Conservation (phyloP, 164 flowering plant genomes). For the Santalum album region DNA sequence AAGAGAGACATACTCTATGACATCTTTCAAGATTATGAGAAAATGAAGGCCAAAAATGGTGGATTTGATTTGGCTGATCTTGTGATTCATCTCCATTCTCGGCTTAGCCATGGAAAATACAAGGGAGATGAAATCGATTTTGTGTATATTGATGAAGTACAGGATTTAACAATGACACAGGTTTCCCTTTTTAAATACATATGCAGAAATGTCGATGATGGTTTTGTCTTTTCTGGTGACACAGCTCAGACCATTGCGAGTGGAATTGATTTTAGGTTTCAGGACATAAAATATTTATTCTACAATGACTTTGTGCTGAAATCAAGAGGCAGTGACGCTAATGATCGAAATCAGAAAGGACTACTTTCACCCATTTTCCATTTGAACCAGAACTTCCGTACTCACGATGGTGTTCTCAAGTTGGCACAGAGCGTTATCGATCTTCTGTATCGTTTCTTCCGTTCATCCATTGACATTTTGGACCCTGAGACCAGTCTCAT, state of each 20-base stretch:
- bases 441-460: constrained; percentile 55
- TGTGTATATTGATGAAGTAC: constrained; percentile 81
- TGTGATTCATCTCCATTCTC: constrained; percentile 53
- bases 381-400: constrained; percentile 64
- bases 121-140: constrained; percentile 49
- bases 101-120: constrained; percentile 28
- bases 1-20: constrained; percentile 45
- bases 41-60: constrained; percentile 38
- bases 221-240: constrained; percentile 74
- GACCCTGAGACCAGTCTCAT: constrained; percentile 57
- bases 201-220: constrained; percentile 55
- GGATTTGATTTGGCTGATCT: constrained; percentile 73
- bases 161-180: constrained; percentile 77
- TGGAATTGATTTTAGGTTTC: constrained; percentile 52
- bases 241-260: constrained; percentile 79
- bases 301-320: constrained; percentile 47
- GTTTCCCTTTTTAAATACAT: constrained; percentile 59
- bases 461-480: constrained; percentile 42
- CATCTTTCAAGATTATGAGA: constrained; percentile 55
- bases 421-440: constrained; percentile 62
- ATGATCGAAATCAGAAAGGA: constrained; percentile 28
- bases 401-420: constrained; percentile 66
- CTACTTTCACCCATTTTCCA: constrained; percentile 36
- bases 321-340: constrained; percentile 11
- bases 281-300: constrained; percentile 44